phyloP scores from a whole-genome alignment of 805 yeast species.

The Kodamaea leandrae region DNA sequence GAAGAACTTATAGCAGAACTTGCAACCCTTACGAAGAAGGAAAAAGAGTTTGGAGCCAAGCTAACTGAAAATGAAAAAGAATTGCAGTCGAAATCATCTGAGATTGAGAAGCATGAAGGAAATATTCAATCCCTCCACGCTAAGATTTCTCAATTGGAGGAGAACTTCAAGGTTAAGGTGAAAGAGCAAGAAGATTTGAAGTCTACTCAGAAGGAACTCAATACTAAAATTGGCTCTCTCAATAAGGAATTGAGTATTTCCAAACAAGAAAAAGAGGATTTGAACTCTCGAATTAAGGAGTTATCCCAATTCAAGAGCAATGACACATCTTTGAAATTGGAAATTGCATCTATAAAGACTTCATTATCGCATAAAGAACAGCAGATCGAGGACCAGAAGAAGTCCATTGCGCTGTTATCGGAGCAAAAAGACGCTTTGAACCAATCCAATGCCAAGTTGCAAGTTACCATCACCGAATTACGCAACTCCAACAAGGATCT shows the following conservation, averaged over 20 bases:
- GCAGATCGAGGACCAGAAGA: conserved; percentile 35
- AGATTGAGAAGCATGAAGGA: not conserved
- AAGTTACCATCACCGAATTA: conserved; percentile 41
- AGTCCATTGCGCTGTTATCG: conserved; percentile 23
- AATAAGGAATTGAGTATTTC: conserved; percentile 25
- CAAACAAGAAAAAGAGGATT: conserved; percentile 37
- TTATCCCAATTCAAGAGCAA: conserved; percentile 29
- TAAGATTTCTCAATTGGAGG: conserved; percentile 11
- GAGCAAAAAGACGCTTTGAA: conserved; percentile 40
- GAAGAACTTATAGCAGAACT: not conserved
- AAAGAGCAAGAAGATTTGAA: conserved; percentile 20
- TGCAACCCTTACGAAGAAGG: not conserved
- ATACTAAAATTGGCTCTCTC: conserved; percentile 19
- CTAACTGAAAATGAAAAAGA: not conserved
- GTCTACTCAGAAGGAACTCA: conserved; percentile 6
- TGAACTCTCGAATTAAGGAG: conserved; percentile 32
- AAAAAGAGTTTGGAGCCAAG: not conserved
- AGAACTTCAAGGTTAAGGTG: conserved; percentile 19
- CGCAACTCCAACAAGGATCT: conserved; percentile 32
- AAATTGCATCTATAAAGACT: conserved; percentile 45
- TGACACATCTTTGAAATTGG: conserved; percentile 48
- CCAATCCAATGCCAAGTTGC: conserved; percentile 37
- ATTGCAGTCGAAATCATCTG: not conserved
- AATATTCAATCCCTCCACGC: not conserved
- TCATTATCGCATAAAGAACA: conserved; percentile 47